Base-by-base conservation (phyloP, 805 yeast species). In the Candida taoyuanica region DNA sequence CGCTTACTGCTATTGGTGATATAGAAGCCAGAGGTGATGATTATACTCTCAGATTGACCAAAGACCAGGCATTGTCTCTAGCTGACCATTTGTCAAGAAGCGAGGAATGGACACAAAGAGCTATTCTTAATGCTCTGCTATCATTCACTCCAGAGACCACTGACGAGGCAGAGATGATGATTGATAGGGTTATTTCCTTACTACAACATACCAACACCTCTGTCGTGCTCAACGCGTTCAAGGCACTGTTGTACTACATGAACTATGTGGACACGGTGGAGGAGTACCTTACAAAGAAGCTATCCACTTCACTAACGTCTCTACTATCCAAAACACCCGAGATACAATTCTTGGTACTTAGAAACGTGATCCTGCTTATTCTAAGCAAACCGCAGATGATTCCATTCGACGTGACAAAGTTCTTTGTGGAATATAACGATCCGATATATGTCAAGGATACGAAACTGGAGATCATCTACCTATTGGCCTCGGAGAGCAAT, bases 381-480 rank as follows among this genome's bases (percentile, higher is more conserved):
- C 67, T 87, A 39, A 77, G 85, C 36, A 74, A 78, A 43, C 78
- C 81, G 11, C 68, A 73, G 17, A 63, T 87, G 39, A 60, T 78
- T 29, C 60, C 67, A 18, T 65, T 84, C 37, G 93, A 85, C 45
- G 86, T 85, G n/a, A 74, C 78, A 37, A 74, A 78, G 63, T 86
- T 89, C 55, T 88, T 86, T 60, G 81, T 93, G 62, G 78, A 78
- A 42, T 85, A 76, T 51, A 82, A 84, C 56, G 96, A 89, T 57
- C 93, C 95, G 1, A 76, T 85, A 17, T 91, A 85, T 57, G 78
- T 91, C 55, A 86, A 88, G 58, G 91, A 87, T 51, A 85, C 96
- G 5, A 91, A 91, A 54, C 65, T 91, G 31, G 97, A 91, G 56
- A 82, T 93, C 42, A 78, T 91, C 17, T 85, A 84, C 50, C 65